phyloP scores from a whole-genome alignment of 495 filamentous ascomycete species.

The Penicilliopsis zonata region DNA sequence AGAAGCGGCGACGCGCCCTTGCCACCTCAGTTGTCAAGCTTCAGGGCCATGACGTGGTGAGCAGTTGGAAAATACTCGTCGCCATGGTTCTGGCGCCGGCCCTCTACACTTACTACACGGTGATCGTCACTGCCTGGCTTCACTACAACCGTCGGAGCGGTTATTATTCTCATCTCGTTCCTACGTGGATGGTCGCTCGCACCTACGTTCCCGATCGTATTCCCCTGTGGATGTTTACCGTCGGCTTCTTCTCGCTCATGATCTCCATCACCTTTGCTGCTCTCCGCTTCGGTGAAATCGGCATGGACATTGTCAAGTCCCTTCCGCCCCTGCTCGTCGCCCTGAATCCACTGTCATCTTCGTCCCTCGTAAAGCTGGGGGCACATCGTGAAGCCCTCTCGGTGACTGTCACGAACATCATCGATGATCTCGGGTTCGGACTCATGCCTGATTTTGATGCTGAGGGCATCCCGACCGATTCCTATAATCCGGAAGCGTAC shows the following conservation, averaged over 20 bases:
- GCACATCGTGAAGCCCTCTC: conserved; percentile 57
- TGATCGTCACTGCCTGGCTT: conserved; percentile 51
- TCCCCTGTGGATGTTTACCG: conserved; percentile 54
- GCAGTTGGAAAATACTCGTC: conserved; percentile 85
- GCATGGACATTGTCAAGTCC: conserved; percentile 91
- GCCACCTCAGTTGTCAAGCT: conserved; percentile 76
- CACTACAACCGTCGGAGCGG: conserved; percentile 58
- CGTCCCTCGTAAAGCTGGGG: conserved; percentile 62
- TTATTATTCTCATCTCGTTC: conserved; percentile 18
- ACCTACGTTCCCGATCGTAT: conserved; percentile 55
- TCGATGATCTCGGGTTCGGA: conserved; percentile 82
- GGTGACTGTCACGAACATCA: conserved; percentile 62
- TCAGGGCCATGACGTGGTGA: conserved; percentile 71
- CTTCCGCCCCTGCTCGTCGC: conserved; percentile 69
- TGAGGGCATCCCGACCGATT: conserved; percentile 53
- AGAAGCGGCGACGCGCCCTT: conserved; percentile 66
- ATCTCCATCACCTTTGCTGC: conserved; percentile 76
- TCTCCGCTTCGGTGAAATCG: conserved; percentile 80
- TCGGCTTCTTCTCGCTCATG: conserved; percentile 61
- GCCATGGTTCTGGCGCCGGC: conserved; percentile 63
- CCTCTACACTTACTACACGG: conserved; percentile 61
- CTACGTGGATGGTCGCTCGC: conserved; percentile 18
- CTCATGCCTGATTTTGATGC: conserved; percentile 84
- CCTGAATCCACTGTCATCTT: conserved; percentile 62
- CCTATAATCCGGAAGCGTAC: conserved; percentile 26